Percentiles rank a stretch among this genome's conserved stretches.
Evolutionary conservation across 768 basidiomycete genomes (phyloP).

Genomic region (Amanita pseudoporphyria): DNA sequence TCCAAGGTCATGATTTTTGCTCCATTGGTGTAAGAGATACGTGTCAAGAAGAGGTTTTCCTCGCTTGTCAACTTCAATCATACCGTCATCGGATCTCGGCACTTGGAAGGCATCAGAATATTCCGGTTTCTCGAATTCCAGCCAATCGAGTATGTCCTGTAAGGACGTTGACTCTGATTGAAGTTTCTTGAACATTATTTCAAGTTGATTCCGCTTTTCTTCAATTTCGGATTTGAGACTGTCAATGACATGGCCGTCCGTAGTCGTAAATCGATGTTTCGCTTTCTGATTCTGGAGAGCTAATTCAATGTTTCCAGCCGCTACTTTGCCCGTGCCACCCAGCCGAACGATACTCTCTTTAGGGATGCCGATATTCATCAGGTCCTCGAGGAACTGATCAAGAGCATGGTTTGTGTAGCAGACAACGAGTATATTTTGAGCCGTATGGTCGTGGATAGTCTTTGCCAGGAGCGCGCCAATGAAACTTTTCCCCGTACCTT

Average conservation of each 20-base stretch:
- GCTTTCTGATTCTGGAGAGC: constrained; percentile 30
- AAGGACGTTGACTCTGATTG: constrained; percentile 11
- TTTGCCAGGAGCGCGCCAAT: constrained; percentile 62
- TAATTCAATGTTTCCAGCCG: constrained; percentile 33
- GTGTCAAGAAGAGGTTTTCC: constrained; percentile 23
- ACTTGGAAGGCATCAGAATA: constrained; percentile 38
- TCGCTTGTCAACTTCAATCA: constrained; percentile 31
- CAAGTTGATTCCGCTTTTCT: constrained; percentile 13
- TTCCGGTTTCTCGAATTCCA: constrained; percentile 42
- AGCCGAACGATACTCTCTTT: constrained; percentile 41
- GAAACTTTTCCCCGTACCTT: constrained; percentile 70
- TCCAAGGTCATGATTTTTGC: constrained; percentile 33
- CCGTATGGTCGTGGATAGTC: constrained; percentile 37
- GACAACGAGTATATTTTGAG: constrained; percentile 50
- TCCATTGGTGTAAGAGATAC: constrained; percentile 44
- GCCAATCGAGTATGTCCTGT: constrained; percentile 28
- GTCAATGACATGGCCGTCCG: constrained; percentile 35
- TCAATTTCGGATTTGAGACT: constrained; percentile 19
- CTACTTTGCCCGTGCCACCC: constrained; percentile 45
- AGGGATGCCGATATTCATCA: constrained; percentile 52
- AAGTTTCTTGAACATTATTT: constrained; percentile 21
- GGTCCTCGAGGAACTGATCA: constrained; percentile 57
- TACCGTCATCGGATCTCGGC: constrained; percentile 32
- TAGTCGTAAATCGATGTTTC: constrained; percentile 16
- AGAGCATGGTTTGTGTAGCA: constrained; percentile 73